Percentiles rank a stretch among this genome's conserved stretches.
phyloP scores from a whole-genome alignment of 73 alveolate species.

The Paraurostyla sp. region DNA sequence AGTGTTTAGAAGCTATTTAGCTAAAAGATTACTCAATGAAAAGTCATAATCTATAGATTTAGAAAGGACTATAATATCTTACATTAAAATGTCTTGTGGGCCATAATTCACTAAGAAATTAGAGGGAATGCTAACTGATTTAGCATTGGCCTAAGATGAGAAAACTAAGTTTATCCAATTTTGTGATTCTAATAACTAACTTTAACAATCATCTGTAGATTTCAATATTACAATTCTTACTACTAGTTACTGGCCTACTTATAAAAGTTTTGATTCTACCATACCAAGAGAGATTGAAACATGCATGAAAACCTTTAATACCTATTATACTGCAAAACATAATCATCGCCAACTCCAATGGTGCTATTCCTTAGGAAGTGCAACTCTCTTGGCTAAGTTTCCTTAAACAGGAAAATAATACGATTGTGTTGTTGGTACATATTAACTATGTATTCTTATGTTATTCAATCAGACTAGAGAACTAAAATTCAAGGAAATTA shows the following conservation, averaged over 20 bases:
- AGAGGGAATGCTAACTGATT: slow-evolving; percentile 88
- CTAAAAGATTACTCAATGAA: slow-evolving; percentile 84
- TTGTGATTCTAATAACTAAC: neutral
- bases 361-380: slow-evolving; percentile 79
- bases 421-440: slow-evolving; percentile 77
- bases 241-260: slow-evolving; percentile 85
- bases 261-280: slow-evolving; percentile 62
- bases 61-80: slow-evolving; percentile 79
- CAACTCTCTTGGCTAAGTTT: slow-evolving; percentile 64
- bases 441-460: slow-evolving; percentile 78
- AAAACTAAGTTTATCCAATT: slow-evolving; percentile 67
- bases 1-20: slow-evolving; percentile 78
- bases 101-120: slow-evolving; percentile 83
- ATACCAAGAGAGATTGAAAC: slow-evolving; percentile 75
- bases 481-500: slow-evolving; percentile 37
- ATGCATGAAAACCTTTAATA: slow-evolving; percentile 68
- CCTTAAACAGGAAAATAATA: slow-evolving; percentile 30
- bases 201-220: neutral
- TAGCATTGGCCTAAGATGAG: slow-evolving; percentile 65
- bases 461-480: slow-evolving; percentile 69
- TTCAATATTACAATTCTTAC: slow-evolving; percentile 78
- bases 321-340: slow-evolving; percentile 71
- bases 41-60: slow-evolving; percentile 75
- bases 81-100: slow-evolving; percentile 84
- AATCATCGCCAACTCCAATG: slow-evolving; percentile 78